Evolutionary conservation across 495 filamentous ascomycete species (phyloP).

Genomic region (Darksidea phi): DNA sequence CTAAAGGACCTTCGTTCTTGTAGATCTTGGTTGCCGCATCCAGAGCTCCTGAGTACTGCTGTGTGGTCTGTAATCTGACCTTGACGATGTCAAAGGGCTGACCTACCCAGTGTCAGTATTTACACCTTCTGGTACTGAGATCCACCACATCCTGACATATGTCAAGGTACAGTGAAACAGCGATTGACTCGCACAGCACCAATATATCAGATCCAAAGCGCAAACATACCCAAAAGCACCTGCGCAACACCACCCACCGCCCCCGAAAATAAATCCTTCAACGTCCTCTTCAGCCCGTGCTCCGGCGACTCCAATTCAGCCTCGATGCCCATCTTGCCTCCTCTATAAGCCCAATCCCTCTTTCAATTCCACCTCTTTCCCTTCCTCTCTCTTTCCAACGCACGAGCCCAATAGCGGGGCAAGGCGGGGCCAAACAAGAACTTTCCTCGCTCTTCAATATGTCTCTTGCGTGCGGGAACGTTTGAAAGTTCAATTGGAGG

Average conservation of each 20-base stretch:
- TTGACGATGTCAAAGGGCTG: constrained; percentile 99
- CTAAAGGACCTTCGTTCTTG: constrained; percentile 78
- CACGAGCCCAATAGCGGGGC: constrained; percentile 5
- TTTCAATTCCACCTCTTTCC: neutral
- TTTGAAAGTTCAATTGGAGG: neutral
- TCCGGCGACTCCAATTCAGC: constrained; percentile 27
- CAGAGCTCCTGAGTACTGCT: constrained; percentile 73
- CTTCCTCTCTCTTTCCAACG: neutral
- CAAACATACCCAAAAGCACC: constrained; percentile 80
- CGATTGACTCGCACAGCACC: no score
- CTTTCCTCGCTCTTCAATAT: neutral
- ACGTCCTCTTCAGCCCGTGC: constrained; percentile 50
- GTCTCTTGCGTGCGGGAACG: neutral
- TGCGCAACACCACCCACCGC: constrained; percentile 91
- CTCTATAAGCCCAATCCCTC: neutral
- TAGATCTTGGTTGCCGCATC: constrained; percentile 80
- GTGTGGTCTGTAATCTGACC: constrained; percentile 89
- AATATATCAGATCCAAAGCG: no score
- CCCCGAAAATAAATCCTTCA: constrained; percentile 90
- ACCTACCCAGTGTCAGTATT: constrained; percentile 53
- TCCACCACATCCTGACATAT: no score
- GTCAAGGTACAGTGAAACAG: no score
- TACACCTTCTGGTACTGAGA: no score
- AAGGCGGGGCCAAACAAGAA: neutral
- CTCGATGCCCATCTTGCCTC: constrained; percentile 6